Evolutionary conservation across 2,329 filamentous ascomycete genomes (phyloP), one percentile per base, ranked within the genome.

Genomic region (Aurifilum marmelostoma): DNA sequence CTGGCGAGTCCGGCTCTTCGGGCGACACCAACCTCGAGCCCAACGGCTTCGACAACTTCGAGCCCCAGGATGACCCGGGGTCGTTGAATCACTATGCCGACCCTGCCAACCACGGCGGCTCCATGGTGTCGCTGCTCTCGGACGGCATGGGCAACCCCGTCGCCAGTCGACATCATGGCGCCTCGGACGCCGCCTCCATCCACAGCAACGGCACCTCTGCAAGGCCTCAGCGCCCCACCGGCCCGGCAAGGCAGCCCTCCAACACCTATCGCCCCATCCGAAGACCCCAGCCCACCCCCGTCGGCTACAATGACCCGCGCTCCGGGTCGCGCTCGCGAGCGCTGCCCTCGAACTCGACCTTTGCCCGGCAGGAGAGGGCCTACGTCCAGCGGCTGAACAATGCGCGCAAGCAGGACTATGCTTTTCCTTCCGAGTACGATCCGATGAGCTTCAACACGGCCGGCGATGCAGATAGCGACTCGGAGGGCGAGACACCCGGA

Each of bases 301-400:
- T 66, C 6, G 69, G 67, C 2, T 71, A 77, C 56, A 78, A 76
- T 63, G 78, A 76, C 67, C 72, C 83, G 73, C 80, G 86, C 72
- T 80, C 89, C 75, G 77, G 84, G 73, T 80, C 87, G 77, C 80
- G 88, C 80, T 81, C 87, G 54, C 81, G 85, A 62, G 80, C 79
- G 68, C 77, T 81, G 71, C 82, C 79, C 75, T 84, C 77, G 71
- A 83, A 84, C 50, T 81, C 83, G n/a, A 76, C 77, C 1, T 87
- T 83, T 68, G 86, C 92, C 70, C 92, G 92, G 62, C 93, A 98
- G 80, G 95, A 98, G 79, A 93, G 94, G 77, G 95, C 95, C 68
- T 99, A 99, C 77, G 91, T 98, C 43, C 93, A 97, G 79, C 90
- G 95, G 74, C 87, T 98, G 77, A 92, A 96, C 63, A 76, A 79